These are phyloP conservation scores for Serendipita sp. DNA, from an alignment of 768 basidiomycete genomes.

Conservation along the genomic window DNA sequence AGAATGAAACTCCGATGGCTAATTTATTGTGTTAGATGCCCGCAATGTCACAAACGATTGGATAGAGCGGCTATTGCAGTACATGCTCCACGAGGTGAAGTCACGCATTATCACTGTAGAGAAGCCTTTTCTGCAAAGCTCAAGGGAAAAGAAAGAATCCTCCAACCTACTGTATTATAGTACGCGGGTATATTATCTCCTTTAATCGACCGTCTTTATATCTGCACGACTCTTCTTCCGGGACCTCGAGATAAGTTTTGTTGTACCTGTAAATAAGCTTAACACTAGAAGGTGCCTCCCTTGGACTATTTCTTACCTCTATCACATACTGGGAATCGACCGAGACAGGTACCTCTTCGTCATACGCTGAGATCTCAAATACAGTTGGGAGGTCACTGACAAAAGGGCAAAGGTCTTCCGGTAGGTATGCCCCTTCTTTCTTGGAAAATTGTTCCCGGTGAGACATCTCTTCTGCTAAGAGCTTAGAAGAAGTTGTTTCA, in stretches of 20 bases:
- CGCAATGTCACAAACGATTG: conserved; percentile 86
- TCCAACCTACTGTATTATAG: background rate
- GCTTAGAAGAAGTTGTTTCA: background rate
- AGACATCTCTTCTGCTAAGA: conserved; percentile 43
- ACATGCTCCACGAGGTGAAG: conserved; percentile 81
- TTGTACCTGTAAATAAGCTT: background rate
- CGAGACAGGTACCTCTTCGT: background rate
- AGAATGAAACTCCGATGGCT: background rate
- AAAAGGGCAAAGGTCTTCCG: conserved; percentile 64
- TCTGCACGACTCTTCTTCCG: background rate
- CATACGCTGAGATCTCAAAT: conserved; percentile 44
- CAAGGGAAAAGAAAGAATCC: background rate
- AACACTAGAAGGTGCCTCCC: background rate
- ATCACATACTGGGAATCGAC: background rate
- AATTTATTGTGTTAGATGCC: conserved; percentile 43
- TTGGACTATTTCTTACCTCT: background rate
- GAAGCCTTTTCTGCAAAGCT: conserved; percentile 46
- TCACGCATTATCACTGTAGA: conserved; percentile 92
- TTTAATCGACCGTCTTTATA: background rate
- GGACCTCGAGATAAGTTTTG: background rate
- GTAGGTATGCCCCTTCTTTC: conserved; percentile 57
- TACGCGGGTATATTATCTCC: no score
- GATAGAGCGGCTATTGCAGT: conserved; percentile 90
- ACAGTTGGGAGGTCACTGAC: conserved; percentile 58
- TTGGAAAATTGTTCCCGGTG: conserved; percentile 52